Conservation (phyloP, 1,139 yeast genomes). For the Spathaspora sp. region DNA sequence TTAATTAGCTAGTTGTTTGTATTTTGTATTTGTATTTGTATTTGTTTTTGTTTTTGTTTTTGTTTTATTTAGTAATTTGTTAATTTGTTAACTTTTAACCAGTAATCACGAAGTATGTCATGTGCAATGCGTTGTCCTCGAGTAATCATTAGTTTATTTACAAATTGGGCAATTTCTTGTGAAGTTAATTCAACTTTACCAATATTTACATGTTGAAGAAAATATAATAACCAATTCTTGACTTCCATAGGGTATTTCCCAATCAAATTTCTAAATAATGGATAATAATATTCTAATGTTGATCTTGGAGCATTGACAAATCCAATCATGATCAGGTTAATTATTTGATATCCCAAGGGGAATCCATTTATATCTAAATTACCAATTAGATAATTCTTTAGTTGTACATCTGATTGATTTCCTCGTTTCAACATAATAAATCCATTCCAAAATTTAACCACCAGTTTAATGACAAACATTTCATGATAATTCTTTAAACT, state of each 20-base stretch:
- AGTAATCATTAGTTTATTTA: slow-evolving; percentile 57
- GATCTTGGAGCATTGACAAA: slow-evolving; percentile 58
- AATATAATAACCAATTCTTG: slow-evolving; percentile 48
- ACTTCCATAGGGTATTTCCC: slow-evolving; percentile 51
- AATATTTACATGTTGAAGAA: slow-evolving; percentile 3
- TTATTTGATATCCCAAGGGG: slow-evolving; percentile 36
- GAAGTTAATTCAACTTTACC: slow-evolving; percentile 15
- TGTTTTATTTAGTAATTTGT: slow-evolving; percentile 48
- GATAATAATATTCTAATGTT: slow-evolving; percentile 55
- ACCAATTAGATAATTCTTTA: slow-evolving; percentile 34
- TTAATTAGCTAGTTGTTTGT: slow-evolving; percentile 21
- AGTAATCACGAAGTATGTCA: slow-evolving; percentile 57
- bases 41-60: slow-evolving; percentile 5
- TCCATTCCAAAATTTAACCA: slow-evolving; percentile 65
- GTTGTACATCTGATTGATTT: slow-evolving; percentile 44
- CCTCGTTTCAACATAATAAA: slow-evolving; percentile 57
- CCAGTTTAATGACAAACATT: slow-evolving; percentile 61
- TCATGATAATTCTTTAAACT: slow-evolving; percentile 54
- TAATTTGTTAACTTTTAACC: slow-evolving; percentile 58
- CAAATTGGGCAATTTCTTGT: slow-evolving; percentile 32
- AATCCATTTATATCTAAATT: slow-evolving; percentile 11
- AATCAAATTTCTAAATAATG: slow-evolving; percentile 53
- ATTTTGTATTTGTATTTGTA: slow-evolving; percentile 1
- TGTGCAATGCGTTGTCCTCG: slow-evolving; percentile 65
- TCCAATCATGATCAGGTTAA: slow-evolving; percentile 29